Evolutionary conservation across 1,284 basidiomycete species (phyloP).

Genomic region (Ceratobasidium sp.): DNA sequence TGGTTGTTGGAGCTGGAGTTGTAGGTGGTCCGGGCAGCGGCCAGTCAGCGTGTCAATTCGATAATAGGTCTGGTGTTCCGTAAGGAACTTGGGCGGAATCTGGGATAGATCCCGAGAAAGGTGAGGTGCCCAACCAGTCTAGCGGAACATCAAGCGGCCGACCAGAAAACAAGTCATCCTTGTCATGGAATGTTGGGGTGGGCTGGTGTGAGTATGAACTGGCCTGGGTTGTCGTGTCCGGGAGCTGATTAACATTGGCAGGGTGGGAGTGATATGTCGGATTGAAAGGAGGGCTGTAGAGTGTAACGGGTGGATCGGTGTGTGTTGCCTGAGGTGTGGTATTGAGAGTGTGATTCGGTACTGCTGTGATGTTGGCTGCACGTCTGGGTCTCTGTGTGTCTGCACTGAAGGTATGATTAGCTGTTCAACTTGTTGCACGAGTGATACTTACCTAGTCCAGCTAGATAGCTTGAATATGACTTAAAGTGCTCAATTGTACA

Average conservation of each 20-base stretch:
- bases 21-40: not conserved
- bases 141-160: not conserved
- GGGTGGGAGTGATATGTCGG: not conserved
- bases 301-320: not conserved
- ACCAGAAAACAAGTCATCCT: too few species aligned
- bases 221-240: too few species aligned
- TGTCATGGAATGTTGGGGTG: too few species aligned
- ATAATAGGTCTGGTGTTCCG: not conserved
- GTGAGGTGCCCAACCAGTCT: not conserved
- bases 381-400: too few species aligned
- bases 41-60: not conserved
- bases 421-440: not conserved
- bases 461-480: conserved; percentile 1
- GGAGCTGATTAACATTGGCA: too few species aligned
- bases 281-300: not conserved
- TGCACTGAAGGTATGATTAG: not conserved
- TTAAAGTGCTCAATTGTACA: not conserved
- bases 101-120: not conserved
- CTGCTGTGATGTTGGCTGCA: not conserved
- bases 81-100: not conserved
- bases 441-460: not conserved
- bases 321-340: not conserved
- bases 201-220: too few species aligned
- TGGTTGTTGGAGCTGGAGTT: too few species aligned
- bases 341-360: too few species aligned